Evolutionary conservation across 164 flowering plant species (phyloP).

Genomic region (Pachysandra terminalis): DNA sequence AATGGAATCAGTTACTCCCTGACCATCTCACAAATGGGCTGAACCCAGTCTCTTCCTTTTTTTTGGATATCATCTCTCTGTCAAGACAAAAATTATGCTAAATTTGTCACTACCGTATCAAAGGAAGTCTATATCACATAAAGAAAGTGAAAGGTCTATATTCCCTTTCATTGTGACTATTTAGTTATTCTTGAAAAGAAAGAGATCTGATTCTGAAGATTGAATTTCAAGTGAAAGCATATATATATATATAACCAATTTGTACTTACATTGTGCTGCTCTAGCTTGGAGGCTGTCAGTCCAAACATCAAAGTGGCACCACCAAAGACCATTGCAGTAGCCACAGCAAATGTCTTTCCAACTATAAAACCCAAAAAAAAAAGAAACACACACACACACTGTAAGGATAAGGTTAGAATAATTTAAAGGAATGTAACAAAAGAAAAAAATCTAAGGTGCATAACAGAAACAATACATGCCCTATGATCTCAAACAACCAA

Average conservation of each 20-base stretch:
- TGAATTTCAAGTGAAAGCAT: neutral
- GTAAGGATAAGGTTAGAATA: too few species aligned
- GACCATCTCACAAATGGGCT: conserved; percentile 51
- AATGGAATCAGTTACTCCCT: conserved; percentile 57
- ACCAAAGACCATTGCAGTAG: conserved; percentile 73
- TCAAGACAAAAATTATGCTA: neutral
- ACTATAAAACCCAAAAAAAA: conserved; percentile 37
- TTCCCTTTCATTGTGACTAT: too few species aligned
- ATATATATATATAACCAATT: neutral
- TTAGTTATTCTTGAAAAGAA: too few species aligned
- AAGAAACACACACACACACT: too few species aligned
- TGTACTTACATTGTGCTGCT: conserved; percentile 56
- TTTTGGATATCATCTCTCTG: conserved; percentile 60
- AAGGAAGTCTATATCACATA: too few species aligned
- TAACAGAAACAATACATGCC: too few species aligned
- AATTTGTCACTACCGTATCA: too few species aligned
- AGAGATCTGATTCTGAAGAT: too few species aligned
- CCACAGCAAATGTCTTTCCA: conserved; percentile 75
- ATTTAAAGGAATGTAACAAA: too few species aligned
- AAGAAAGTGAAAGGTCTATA: too few species aligned
- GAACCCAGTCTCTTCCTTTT: conserved; percentile 57
- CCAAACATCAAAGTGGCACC: conserved; percentile 60
- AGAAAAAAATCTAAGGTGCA: too few species aligned
- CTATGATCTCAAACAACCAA: too few species aligned
- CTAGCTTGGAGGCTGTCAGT: conserved; percentile 57